Conservation (phyloP, 371 early-diverging fungal genomes). For the Ordospora pajunii region DNA sequence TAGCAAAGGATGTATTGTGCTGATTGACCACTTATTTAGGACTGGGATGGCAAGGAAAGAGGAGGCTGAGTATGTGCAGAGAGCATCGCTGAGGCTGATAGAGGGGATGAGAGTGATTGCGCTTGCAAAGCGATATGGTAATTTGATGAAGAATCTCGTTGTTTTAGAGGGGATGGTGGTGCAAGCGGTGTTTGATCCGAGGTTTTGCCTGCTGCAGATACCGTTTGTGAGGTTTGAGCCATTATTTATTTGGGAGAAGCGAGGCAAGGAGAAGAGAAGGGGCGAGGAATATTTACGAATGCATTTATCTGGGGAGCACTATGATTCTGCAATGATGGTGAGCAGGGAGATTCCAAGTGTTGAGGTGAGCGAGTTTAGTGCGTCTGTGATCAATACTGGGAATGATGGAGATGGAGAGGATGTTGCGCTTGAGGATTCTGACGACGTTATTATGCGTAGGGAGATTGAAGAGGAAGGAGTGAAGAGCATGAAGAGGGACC, state of each 20-base stretch:
- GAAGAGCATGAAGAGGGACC: background rate
- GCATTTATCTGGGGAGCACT: background rate
- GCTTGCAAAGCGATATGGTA: background rate
- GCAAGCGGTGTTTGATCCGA: constrained; percentile 54
- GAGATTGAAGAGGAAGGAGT: background rate
- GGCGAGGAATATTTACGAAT: constrained; percentile 14
- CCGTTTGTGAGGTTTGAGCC: constrained; percentile 45
- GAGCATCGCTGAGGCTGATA: constrained; percentile 9
- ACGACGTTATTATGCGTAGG: background rate
- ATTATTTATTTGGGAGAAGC: constrained; percentile 34
- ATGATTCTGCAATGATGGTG: background rate
- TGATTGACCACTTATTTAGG: constrained; percentile 44
- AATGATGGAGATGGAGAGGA: background rate
- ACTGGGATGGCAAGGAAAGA: background rate
- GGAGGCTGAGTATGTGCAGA: constrained; percentile 30
- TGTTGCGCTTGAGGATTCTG: background rate
- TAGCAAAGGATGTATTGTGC: constrained; percentile 28
- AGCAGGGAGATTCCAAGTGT: background rate
- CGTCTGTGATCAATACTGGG: constrained; percentile 15
- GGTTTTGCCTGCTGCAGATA: constrained; percentile 52
- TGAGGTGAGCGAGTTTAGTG: constrained; percentile 25
- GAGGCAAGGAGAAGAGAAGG: constrained; percentile 12
- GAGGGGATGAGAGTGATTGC: constrained; percentile 33
- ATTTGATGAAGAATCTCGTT: constrained; percentile 18
- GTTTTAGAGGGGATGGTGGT: constrained; percentile 50